Percentiles rank a stretch among this genome's conserved stretches.
These are phyloP conservation scores for Conoideocrella luteorostrata DNA, from an alignment of 2,329 filamentous ascomycete species.

Conservation along the genomic window DNA sequence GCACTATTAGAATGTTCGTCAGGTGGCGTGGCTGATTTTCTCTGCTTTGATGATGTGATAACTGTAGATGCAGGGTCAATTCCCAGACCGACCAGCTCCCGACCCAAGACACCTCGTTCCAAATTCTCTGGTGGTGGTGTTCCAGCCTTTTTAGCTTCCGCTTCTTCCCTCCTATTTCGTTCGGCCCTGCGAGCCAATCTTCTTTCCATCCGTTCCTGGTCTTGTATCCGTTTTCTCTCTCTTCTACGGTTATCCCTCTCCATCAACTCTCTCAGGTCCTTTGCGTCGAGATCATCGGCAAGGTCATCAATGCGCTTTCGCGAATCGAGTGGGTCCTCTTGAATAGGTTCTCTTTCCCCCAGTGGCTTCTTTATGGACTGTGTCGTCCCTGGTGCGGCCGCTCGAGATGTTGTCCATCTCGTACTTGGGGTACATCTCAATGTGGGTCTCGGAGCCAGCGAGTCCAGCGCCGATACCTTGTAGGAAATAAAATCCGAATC, in stretches of 20 bases:
- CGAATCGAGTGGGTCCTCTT: conserved; percentile 53
- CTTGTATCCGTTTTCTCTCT: conserved; percentile 64
- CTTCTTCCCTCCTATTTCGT: conserved; percentile 53
- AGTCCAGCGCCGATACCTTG: conserved; percentile 71
- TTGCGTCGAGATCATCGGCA: conserved; percentile 79
- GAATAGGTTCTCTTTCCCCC: conserved; percentile 45
- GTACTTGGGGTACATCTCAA: conserved; percentile 67
- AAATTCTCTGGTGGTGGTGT: conserved; percentile 49
- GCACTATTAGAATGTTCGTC: conserved; percentile 17
- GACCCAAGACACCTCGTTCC: conserved; percentile 54
- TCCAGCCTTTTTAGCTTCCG: conserved; percentile 45
- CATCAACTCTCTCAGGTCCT: conserved; percentile 79
- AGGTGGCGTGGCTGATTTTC: conserved; percentile 15
- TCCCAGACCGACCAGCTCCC: conserved; percentile 50
- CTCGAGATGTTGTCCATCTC: conserved; percentile 44
- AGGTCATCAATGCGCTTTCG: conserved; percentile 63
- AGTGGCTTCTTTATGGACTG: conserved; percentile 47
- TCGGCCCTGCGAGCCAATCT: conserved; percentile 62
- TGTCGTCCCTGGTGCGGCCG: conserved; percentile 39
- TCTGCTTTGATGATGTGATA: conserved; percentile 50
- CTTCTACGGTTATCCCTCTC: conserved; percentile 78
- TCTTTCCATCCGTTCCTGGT: conserved; percentile 60
- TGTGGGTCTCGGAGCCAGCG: conserved; percentile 80
- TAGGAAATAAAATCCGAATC: conserved; percentile 67
- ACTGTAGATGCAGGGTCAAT: conserved; percentile 49